A percentile compares a stretch with the other conserved stretches of the same genome.
These are phyloP conservation scores for Fraxinus dipetala DNA, from an alignment of 305 asterid species.

Conservation along the genomic window DNA sequence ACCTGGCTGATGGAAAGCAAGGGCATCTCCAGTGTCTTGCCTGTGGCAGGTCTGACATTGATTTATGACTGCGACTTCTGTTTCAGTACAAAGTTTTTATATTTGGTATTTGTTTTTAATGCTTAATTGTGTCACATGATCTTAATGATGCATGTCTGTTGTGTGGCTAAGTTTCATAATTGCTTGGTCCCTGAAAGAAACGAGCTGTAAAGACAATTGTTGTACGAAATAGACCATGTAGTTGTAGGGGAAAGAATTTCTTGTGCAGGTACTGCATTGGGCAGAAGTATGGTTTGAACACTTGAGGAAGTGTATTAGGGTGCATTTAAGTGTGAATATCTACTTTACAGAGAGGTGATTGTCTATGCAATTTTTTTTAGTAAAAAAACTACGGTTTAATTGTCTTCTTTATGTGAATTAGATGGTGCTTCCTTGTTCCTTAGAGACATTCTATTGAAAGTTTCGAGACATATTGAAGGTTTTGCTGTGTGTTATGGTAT, in stretches of 20 bases:
- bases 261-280: neutral
- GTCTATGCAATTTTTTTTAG: neutral
- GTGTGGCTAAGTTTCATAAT: constrained; percentile 9
- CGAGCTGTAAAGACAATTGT: neutral
- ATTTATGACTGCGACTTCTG: constrained; percentile 26
- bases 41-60: constrained; percentile 65
- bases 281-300: neutral
- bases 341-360: neutral
- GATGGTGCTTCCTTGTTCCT: neutral
- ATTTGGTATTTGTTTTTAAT: constrained; percentile 17
- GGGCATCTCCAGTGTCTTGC: constrained; percentile 74
- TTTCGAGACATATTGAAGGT: neutral
- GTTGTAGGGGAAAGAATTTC: neutral
- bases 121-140: constrained; percentile 8
- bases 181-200: constrained; percentile 13
- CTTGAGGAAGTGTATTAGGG: neutral
- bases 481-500: neutral
- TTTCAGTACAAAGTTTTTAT: neutral
- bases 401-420: neutral
- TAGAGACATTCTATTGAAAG: neutral
- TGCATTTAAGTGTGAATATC: neutral
- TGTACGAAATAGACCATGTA: neutral
- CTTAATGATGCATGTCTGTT: neutral
- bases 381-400: neutral
- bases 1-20: constrained; percentile 79